Base-by-base conservation (phyloP, 192 early-diverging fungal genomes). In the Spizellomyces sp. region DNA sequence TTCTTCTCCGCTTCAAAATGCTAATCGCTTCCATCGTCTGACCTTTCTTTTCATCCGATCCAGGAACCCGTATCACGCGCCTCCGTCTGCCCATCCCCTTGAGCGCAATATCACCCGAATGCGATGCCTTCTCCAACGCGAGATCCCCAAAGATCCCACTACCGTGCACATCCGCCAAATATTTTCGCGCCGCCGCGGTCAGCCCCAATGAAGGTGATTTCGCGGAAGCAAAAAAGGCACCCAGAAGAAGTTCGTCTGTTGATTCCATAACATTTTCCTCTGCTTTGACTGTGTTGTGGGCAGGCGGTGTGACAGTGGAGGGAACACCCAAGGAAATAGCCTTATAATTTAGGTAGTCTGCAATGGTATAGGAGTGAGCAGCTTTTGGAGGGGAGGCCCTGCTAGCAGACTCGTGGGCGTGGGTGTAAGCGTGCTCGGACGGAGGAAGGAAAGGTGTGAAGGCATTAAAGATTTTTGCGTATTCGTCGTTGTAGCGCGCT, bases 1-100 rank as follows among this genome's bases (percentile, higher is more conserved):
- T 89, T 72, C 83, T 90, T 61, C 94, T 87, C 75, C 91, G 91
- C 79, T 94, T 90, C 69, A 89, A 77, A 43, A 95, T 91, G 70
- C 86, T 92, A 27, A 94, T 93, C 79, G 90, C 74, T 55, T 89
- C 80, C 59, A 68, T 69, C 17, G 19, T 54, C 55, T 70, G n/a
- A 22, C 22, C 60, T 27, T 41, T 62, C n/a, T 57, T n/a, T 22
- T 62, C 36, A 52, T 67, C 27, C 27, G 59, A 61, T 21, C n/a
- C 12, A 27, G 59, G 59, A 1, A 27, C 59, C 10, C 27, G 27
- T 61, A 61, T 61, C 27, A 14, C 4, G 10, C 21, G 12, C 59
- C 27, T 17, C 50, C 17, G 50, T 54, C 50, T 12, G 50, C 50
- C 17, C 50, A 54, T 54, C 12, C 17, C 17, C 50, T 19, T 54